A percentile compares a stretch with the other conserved stretches of the same genome.
phyloP scores from a whole-genome alignment of 495 filamentous ascomycete species.

The Achaetomiella virescens region DNA sequence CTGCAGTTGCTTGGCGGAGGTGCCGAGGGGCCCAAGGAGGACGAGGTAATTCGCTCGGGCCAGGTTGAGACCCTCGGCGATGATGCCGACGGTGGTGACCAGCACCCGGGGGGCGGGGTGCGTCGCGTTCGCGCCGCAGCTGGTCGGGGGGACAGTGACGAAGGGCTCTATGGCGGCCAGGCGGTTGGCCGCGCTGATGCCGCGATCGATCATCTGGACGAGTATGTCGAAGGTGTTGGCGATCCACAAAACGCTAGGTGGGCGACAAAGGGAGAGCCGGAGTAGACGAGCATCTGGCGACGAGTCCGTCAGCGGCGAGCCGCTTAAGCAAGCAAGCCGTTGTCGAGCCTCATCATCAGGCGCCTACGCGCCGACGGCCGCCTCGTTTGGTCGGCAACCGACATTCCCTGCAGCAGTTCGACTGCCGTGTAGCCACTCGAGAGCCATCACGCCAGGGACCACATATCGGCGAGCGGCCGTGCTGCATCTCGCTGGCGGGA shows the following conservation, averaged over 20 bases:
- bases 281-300: conserved; percentile 3
- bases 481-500: no score
- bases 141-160: neutral
- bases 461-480: no score
- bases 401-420: no score
- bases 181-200: conserved; percentile 2
- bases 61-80: conserved; percentile 1
- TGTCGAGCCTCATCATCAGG: no score
- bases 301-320: no score
- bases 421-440: no score
- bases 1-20: neutral
- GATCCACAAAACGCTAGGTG: conserved; percentile 4
- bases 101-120: neutral
- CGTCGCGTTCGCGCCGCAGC: neutral
- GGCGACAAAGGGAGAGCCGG: conserved; percentile 1
- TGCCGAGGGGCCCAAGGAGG: conserved; percentile 4
- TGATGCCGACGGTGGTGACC: conserved; percentile 3
- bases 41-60: conserved; percentile 1
- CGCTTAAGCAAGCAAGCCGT: no score
- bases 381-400: no score
- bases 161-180: conserved; percentile 1
- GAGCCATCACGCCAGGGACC: no score
- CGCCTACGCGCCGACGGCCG: no score
- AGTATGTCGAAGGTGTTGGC: conserved; percentile 1
- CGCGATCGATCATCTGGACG: conserved; percentile 3